A percentile compares a stretch with the other conserved stretches of the same genome.
Evolutionary conservation across 495 filamentous ascomycete genomes (phyloP).

Genomic region (Durotheca rogersii): DNA sequence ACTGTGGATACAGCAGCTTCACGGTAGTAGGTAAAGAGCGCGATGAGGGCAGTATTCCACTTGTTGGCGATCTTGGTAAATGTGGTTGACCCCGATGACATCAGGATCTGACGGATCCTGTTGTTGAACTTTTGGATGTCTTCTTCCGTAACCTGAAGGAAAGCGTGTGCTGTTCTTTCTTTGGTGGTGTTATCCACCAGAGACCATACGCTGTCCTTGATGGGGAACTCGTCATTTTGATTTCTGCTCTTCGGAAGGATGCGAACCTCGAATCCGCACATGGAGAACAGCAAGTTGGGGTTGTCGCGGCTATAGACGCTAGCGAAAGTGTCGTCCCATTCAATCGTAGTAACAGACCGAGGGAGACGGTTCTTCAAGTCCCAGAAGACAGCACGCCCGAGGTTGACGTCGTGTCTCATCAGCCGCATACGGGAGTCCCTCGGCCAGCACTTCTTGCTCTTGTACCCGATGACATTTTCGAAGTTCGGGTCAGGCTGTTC

Average conservation of each 20-base stretch:
- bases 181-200: slow-evolving; percentile 94
- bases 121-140: slow-evolving; percentile 99
- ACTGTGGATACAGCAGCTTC: slow-evolving; percentile 98
- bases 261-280: slow-evolving; percentile 97
- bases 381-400: slow-evolving; percentile 98
- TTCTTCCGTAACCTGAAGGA: slow-evolving; percentile 97
- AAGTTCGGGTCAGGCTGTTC: slow-evolving; percentile 99
- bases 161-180: slow-evolving; percentile 95
- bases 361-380: slow-evolving; percentile 97
- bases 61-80: slow-evolving; percentile 99
- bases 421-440: slow-evolving; percentile 95
- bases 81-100: slow-evolving; percentile 97
- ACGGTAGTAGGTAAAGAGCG: slow-evolving; percentile 99
- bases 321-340: slow-evolving; percentile 99
- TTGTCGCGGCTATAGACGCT: slow-evolving; percentile 99
- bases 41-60: slow-evolving; percentile 98
- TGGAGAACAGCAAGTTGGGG: slow-evolving; percentile 94
- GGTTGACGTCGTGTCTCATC: slow-evolving; percentile 99
- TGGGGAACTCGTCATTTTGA: slow-evolving; percentile 91
- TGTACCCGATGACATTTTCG: slow-evolving; percentile 98
- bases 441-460: slow-evolving; percentile 99
- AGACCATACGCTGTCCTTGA: slow-evolving; percentile 98
- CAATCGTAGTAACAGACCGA: slow-evolving; percentile 91
- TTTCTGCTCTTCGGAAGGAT: slow-evolving; percentile 96
- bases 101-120: slow-evolving; percentile 95